Conservation (phyloP, 768 basidiomycete genomes). For the Vararia minispora region DNA sequence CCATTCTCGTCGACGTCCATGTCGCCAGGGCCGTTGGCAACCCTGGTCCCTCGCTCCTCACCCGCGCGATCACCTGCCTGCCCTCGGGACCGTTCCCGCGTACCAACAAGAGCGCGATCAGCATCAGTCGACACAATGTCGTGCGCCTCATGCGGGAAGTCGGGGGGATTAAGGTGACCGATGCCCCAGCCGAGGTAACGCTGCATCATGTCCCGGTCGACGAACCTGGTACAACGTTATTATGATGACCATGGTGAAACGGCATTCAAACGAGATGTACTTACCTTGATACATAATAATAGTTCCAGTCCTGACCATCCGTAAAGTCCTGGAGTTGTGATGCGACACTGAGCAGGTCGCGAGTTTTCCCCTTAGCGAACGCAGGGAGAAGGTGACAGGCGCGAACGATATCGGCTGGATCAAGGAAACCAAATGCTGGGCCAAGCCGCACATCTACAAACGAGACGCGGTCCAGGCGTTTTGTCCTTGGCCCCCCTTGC, state of each 20-base stretch:
- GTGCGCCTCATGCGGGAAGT: background rate
- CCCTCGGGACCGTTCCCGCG: no score
- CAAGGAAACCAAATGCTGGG: constrained; percentile 32
- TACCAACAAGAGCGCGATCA: no score
- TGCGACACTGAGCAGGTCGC: background rate
- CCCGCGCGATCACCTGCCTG: no score
- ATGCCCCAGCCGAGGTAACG: constrained; percentile 10
- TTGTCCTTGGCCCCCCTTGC: background rate
- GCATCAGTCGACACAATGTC: no score
- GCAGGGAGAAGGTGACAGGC: constrained; percentile 32
- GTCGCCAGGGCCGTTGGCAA: no score
- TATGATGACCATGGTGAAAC: no score
- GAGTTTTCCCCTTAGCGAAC: constrained; percentile 14
- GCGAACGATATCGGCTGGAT: constrained; percentile 29
- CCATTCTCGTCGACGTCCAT: no score
- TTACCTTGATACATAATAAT: background rate
- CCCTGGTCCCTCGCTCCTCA: no score
- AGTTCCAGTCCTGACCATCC: no score
- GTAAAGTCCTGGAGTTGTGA: background rate
- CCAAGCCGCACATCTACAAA: constrained; percentile 25
- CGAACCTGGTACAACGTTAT: constrained; percentile 7
- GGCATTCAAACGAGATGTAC: background rate
- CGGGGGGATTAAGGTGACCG: constrained; percentile 8
- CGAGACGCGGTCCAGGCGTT: constrained; percentile 25
- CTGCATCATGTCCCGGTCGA: constrained; percentile 15